Evolutionary conservation across 495 filamentous ascomycete species (phyloP), one percentile per base, ranked within the genome.

Genomic region (Pseudevernia furfuracea): DNA sequence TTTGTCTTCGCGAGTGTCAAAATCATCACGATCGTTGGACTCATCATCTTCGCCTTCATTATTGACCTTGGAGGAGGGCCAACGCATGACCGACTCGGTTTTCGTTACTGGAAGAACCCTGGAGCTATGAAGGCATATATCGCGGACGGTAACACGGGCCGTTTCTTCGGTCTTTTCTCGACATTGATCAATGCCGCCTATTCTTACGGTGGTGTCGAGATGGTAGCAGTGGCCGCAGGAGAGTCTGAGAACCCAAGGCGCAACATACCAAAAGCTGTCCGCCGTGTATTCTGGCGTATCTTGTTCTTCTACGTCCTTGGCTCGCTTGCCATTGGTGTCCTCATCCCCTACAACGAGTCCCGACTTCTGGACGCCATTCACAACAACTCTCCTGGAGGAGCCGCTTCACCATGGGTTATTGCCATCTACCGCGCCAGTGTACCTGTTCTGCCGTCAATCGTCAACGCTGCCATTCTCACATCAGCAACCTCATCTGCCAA

Each of bases 251-350:
- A 89, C 66, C 92, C 91, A 3, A 79, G 86, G 39, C 85, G 84
- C 69, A 87, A 89, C 58, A 85, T 96, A 62, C 91, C 91, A 58
- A 81, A 81, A 64, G 92, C 91, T 8, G 87, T 87, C 14, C 87
- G 87, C 52, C 84, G 90, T 62, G 89, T 90, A 61, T 93, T 96
- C 74, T 92, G 89, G 80, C 88, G 91, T 59, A 90, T 96, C 71
- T 72, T 87, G 61, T 82, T 95, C 77, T 95, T 96, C 80, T 96
- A 95, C 75, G 72, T 82, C 55, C 70, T 84, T 25, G 81, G 76
- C 14, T 79, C 80, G 5, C 74, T 87, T 43, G 80, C 79, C 3
- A 85, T 86, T 68, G 84, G 84, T 60, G 78, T 87, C 4, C 77
- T 82, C 48, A 78, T 82, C 21, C 78, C 78, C 21, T 68, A 75